phyloP scores from a whole-genome alignment of 306 rosid genomes.

The Begonia loranthoides region DNA sequence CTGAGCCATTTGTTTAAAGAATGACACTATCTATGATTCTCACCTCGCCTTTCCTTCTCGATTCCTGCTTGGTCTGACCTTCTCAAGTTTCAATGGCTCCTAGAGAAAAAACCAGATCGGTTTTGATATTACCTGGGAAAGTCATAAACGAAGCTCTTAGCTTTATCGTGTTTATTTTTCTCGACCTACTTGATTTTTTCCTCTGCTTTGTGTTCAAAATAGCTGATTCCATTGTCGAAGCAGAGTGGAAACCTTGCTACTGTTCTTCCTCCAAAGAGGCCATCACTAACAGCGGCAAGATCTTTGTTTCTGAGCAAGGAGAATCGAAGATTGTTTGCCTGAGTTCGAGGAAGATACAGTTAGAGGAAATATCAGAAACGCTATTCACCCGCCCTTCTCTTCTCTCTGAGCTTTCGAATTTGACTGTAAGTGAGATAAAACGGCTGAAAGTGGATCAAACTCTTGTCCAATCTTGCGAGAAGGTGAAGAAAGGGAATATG shows the following conservation, averaged over 20 bases:
- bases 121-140: slow-evolving; percentile 23
- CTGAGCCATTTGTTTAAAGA: no score
- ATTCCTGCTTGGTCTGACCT: no score
- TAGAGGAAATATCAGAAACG: slow-evolving; percentile 85
- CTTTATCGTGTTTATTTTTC: slow-evolving; percentile 39
- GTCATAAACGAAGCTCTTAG: slow-evolving; percentile 52
- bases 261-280: slow-evolving; percentile 62
- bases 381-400: slow-evolving; percentile 66
- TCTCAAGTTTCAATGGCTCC: slow-evolving; percentile 8
- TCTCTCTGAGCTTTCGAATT: slow-evolving; percentile 51
- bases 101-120: slow-evolving; percentile 28
- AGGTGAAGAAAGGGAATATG: slow-evolving; percentile 1
- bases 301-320: slow-evolving; percentile 71
- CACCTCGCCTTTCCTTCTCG: no score
- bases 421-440: slow-evolving; percentile 29
- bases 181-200: slow-evolving; percentile 51
- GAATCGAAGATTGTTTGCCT: slow-evolving; percentile 63
- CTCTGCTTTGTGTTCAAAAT: slow-evolving; percentile 55
- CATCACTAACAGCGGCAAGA: slow-evolving; percentile 51
- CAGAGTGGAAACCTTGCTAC: slow-evolving; percentile 72
- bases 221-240: slow-evolving; percentile 56
- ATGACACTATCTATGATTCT: no score
- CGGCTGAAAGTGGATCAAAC: slow-evolving; percentile 18
- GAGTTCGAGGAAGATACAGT: slow-evolving; percentile 35
- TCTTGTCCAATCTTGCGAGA: neutral